Conservation (phyloP, 164 flowering plant genomes). For the Chimonanthus salicifolius region DNA sequence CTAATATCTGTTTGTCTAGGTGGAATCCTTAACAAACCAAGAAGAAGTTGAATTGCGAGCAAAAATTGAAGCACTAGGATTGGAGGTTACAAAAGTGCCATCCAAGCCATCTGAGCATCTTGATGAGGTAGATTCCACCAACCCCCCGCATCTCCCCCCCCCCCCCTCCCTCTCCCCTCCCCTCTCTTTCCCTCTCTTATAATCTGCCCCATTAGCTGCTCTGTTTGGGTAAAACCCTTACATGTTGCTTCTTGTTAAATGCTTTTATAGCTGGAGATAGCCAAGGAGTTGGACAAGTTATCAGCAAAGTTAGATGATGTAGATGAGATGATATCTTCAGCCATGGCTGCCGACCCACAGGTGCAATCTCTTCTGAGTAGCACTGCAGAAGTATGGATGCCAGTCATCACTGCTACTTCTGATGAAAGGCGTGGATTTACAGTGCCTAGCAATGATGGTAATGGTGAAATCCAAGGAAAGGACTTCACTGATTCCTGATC, state of each 20-base stretch:
- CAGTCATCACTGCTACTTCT: constrained; percentile 80
- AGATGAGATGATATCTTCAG: constrained; percentile 82
- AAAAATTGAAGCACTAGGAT: constrained; percentile 78
- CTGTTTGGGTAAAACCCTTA: neutral
- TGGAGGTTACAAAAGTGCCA: constrained; percentile 80
- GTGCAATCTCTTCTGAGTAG: constrained; percentile 65
- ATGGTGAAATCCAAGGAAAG: constrained; percentile 22
- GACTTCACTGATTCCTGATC: constrained; percentile 6
- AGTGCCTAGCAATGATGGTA: constrained; percentile 29
- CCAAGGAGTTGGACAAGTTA: constrained; percentile 73
- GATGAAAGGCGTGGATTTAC: constrained; percentile 66
- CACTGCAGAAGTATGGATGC: constrained; percentile 91
- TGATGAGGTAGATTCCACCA: constrained; percentile 47
- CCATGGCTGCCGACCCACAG: constrained; percentile 78
- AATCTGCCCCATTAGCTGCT: neutral
- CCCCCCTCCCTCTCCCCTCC: too few relatives aligned
- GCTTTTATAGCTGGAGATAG: constrained; percentile 65
- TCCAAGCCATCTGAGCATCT: constrained; percentile 47
- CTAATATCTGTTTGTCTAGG: constrained; percentile 32
- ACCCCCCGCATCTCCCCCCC: too few relatives aligned
- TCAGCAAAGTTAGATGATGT: constrained; percentile 79
- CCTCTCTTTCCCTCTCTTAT: neutral
- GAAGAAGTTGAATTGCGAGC: constrained; percentile 89
- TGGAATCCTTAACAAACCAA: constrained; percentile 70
- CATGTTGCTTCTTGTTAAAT: constrained; percentile 3